Percentiles rank a stretch among this genome's conserved stretches.
phyloP scores from a whole-genome alignment of 768 basidiomycete species.

The Tylopilus sp. region DNA sequence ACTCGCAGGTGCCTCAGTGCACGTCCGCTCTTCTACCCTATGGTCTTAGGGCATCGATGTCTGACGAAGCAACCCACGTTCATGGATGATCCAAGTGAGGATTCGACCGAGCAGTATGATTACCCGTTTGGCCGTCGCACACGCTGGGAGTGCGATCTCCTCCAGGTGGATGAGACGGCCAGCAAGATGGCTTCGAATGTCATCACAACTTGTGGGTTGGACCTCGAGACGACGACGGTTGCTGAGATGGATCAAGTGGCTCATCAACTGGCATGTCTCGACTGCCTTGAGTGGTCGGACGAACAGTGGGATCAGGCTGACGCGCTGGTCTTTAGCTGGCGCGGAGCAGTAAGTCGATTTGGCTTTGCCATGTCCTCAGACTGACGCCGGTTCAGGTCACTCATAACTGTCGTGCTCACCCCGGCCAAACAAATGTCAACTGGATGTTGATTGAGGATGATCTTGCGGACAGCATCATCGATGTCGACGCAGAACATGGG shows the following conservation, averaged over 20 bases:
- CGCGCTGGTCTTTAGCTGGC: constrained; percentile 30
- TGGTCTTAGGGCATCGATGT: constrained; percentile 45
- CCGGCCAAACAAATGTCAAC: constrained; percentile 9
- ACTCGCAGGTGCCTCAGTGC: constrained; percentile 11
- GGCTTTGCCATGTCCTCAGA: background rate
- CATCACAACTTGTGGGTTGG: constrained; percentile 36
- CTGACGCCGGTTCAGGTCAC: constrained; percentile 20
- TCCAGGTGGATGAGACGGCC: constrained; percentile 31
- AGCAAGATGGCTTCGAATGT: constrained; percentile 33
- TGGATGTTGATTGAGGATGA: constrained; percentile 27
- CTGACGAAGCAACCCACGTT: constrained; percentile 28
- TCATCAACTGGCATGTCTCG: constrained; percentile 34
- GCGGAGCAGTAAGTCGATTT: constrained; percentile 22
- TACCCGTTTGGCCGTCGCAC: constrained; percentile 25
- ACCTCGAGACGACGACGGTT: constrained; percentile 38
- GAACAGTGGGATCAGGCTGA: constrained; percentile 21
- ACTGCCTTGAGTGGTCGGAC: constrained; percentile 31
- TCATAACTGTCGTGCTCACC: constrained; percentile 25
- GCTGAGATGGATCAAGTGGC: constrained; percentile 40
- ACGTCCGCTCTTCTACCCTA: constrained; percentile 44
- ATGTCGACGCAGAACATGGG: constrained; percentile 14
- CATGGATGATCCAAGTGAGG: constrained; percentile 19
- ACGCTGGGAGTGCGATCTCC: constrained; percentile 31
- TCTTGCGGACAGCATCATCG: constrained; percentile 11
- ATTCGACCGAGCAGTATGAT: constrained; percentile 29